phyloP scores from a whole-genome alignment of 495 filamentous ascomycete genomes.

The Aspergillus wentii region DNA sequence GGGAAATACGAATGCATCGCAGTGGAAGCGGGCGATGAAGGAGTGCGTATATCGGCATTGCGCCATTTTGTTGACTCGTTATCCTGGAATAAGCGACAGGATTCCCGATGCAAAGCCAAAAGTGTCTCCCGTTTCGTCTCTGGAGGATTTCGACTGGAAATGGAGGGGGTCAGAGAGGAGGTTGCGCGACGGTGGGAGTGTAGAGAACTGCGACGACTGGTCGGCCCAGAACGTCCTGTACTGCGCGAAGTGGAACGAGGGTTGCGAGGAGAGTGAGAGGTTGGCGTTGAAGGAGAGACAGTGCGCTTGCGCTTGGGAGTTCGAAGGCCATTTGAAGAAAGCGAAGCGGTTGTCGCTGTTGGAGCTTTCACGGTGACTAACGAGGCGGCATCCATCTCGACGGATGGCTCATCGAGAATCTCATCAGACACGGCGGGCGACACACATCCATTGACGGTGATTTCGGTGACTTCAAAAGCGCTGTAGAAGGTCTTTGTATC shows the following conservation, averaged over 20 bases:
- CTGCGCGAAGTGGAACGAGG: conserved; percentile 29
- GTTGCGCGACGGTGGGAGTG: conserved; percentile 25
- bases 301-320: conserved; percentile 14
- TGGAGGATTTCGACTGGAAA: conserved; percentile 14
- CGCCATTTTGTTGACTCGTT: too few species aligned
- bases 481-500: conserved; percentile 5
- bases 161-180: conserved; percentile 24
- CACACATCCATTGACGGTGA: conserved; percentile 5
- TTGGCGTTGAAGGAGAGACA: conserved; percentile 22
- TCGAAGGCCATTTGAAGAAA: conserved; percentile 5
- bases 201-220: conserved; percentile 27
- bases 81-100: conserved; percentile 41
- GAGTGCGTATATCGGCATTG: too few species aligned
- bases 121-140: conserved; percentile 30
- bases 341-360: conserved; percentile 1
- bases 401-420: conserved; percentile 1
- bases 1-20: neutral
- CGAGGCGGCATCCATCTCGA: conserved; percentile 2
- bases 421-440: conserved; percentile 2
- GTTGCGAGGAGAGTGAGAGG: conserved; percentile 17
- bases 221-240: conserved; percentile 22
- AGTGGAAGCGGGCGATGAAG: conserved; percentile 4
- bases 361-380: neutral
- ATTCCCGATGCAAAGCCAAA: conserved; percentile 40
- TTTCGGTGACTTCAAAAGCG: conserved; percentile 5